Evolutionary conservation across 2,329 filamentous ascomycete species (phyloP), one percentile per base, ranked within the genome.

Genomic region (Colletotrichum magnum): DNA sequence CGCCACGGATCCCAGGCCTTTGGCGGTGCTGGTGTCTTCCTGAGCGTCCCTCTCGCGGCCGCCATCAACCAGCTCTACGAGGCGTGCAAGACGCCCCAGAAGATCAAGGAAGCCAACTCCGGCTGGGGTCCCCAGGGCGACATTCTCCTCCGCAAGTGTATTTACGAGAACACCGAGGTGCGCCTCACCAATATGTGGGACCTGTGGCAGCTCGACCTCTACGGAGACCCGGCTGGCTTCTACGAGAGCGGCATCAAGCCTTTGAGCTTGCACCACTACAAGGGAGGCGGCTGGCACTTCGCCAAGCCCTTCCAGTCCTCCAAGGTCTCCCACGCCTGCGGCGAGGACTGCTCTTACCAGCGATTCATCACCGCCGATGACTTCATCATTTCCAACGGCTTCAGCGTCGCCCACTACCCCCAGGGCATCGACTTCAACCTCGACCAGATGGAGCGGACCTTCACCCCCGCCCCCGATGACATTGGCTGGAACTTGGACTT

Each of bases 181-280:
- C 85, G 85, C n/a, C 77, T 91, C 59, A 88, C 87, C 2, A 82
- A 86, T 15, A 78, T 90, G 64, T 84, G 85, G 73, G 86, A 88
- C 43, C 81, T 91, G 13, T 90, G 86, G 80, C 89, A 91, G 76
- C 82, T 91, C 26, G 89, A 91, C 74, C 80, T 91, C 54, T 83
- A 85, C 66, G 86, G 85, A 56, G 88, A 91, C 74, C 86, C 88
- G 4, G 87, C 87, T 0, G 89, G 89, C 5, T 90, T 91, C 78
- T 91, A 90, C 77, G 89, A 91, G 78, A 85, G 86, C 47, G 88
- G 88, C 36, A 84, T 89, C 72, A 84, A 86, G 72, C 89, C 89
- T 1, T 81, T 90, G 24, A 89, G 87, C 7, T 82, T 91, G 24
- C 89, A 91, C 77, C 89, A 91, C 80, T 91, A 89, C 82, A 89